A percentile compares a stretch with the other conserved stretches of the same genome.
These are phyloP conservation scores for Cercophora samala DNA, from an alignment of 495 filamentous ascomycete genomes.

Conservation along the genomic window DNA sequence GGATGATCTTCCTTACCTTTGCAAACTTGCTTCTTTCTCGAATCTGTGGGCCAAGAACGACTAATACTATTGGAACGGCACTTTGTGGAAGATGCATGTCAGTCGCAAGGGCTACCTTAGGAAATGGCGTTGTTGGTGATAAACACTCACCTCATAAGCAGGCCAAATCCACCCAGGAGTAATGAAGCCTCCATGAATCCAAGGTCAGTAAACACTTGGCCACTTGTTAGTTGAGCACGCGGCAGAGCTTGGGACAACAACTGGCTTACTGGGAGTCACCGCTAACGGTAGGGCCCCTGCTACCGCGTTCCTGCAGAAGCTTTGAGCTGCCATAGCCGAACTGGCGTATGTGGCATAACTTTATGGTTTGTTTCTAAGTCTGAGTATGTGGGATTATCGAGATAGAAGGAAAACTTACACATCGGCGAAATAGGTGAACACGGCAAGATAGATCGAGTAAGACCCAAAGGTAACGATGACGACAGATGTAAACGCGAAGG, in stretches of 20 bases:
- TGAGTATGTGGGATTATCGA: not conserved
- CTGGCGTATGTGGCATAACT: not conserved
- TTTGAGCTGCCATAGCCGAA: not conserved
- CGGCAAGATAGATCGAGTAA: not conserved
- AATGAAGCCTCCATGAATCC: not conserved
- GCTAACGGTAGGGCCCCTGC: not conserved
- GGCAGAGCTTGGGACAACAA: not conserved
- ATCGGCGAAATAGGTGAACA: not conserved
- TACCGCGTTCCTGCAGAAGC: not conserved
- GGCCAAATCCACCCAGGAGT: not conserved
- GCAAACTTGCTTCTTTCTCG: not conserved
- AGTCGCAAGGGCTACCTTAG: not conserved
- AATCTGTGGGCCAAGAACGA: not conserved
- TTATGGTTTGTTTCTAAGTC: not conserved
- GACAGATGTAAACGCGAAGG: not conserved
- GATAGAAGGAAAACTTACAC: not conserved
- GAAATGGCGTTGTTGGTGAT: not conserved
- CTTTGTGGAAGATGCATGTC: not conserved
- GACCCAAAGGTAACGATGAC: not conserved
- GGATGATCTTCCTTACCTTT: not conserved
- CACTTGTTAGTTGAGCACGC: not conserved
- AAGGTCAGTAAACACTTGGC: not conserved
- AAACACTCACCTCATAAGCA: not conserved
- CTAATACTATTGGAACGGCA: not conserved
- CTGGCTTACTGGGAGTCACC: not conserved